A percentile compares a stretch with the other conserved stretches of the same genome.
Conservation (phyloP, 2,329 filamentous ascomycete species). For the Phaeoacremonium minimum region DNA sequence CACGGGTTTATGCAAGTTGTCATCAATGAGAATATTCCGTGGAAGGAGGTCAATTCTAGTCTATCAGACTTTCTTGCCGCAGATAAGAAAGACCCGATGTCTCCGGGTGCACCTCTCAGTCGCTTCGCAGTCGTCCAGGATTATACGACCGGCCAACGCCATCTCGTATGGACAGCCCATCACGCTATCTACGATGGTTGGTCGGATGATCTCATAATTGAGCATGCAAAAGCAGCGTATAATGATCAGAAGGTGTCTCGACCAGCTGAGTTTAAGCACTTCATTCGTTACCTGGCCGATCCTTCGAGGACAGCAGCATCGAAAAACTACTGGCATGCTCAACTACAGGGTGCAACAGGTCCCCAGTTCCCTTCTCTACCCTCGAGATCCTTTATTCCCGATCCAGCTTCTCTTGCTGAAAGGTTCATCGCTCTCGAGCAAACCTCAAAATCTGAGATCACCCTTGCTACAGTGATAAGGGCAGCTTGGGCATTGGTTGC, state of each 20-base stretch:
- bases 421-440: slow-evolving; percentile 15
- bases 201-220: slow-evolving; percentile 21
- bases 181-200: slow-evolving; percentile 33
- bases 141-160: slow-evolving; percentile 10
- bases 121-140: slow-evolving; percentile 26
- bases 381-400: slow-evolving; percentile 37
- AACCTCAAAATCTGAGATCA: slow-evolving; percentile 8
- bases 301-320: slow-evolving; percentile 31
- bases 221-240: slow-evolving; percentile 15
- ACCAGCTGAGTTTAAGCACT: slow-evolving; percentile 22
- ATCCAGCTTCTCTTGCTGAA: slow-evolving; percentile 29
- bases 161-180: slow-evolving; percentile 31
- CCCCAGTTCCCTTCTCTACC: slow-evolving; percentile 46
- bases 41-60: slow-evolving; percentile 15
- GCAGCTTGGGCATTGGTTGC: slow-evolving; percentile 55
- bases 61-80: slow-evolving; percentile 22
- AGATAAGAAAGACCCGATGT: slow-evolving; percentile 9
- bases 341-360: slow-evolving; percentile 36
- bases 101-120: slow-evolving; percentile 27
- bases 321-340: slow-evolving; percentile 40
- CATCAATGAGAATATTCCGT: slow-evolving; percentile 22
- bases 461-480: slow-evolving; percentile 17
- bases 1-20: slow-evolving; percentile 31
- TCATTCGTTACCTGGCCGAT: slow-evolving; percentile 30
- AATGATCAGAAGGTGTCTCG: slow-evolving; percentile 12